A percentile compares a stretch with the other conserved stretches of the same genome.
Evolutionary conservation across 192 early-diverging fungal species (phyloP).

Genomic region (Linnemannia schmuckeri): DNA sequence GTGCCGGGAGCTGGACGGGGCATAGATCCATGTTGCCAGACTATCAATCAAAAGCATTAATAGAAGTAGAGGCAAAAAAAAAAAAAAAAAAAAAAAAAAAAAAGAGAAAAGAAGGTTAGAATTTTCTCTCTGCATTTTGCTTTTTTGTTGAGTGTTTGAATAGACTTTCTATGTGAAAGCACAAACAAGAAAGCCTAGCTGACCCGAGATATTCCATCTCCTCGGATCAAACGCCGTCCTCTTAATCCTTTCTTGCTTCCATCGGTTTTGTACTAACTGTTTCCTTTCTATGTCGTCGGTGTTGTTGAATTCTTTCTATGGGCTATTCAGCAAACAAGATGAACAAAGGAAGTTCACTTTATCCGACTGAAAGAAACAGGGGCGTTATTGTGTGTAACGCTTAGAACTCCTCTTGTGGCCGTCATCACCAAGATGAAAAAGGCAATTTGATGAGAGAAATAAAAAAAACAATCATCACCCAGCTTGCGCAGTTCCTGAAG

Average conservation of each 20-base stretch:
- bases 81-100: neutral
- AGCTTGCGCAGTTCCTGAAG: neutral
- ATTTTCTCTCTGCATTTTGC: neutral
- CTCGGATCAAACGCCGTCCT: neutral
- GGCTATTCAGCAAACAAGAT: neutral
- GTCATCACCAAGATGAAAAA: neutral
- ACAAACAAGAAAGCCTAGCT: neutral
- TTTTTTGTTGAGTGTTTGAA: neutral
- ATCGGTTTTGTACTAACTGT: neutral
- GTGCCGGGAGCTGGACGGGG: constrained; percentile 51
- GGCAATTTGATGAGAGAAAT: neutral
- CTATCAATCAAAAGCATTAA: too few relatives aligned
- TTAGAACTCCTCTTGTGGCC: neutral
- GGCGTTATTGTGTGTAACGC: neutral
- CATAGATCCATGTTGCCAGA: constrained; percentile 38
- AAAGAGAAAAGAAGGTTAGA: constrained; percentile 8
- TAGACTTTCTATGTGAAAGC: neutral
- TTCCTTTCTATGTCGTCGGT: neutral
- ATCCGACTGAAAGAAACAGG: neutral
- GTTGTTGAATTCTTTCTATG: neutral
- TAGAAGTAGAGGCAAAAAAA: too few relatives aligned
- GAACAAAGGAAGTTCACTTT: constrained; percentile 2
- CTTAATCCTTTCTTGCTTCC: neutral
- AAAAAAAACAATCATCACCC: neutral
- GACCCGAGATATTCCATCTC: constrained; percentile 1